A percentile compares a stretch with the other conserved stretches of the same genome.
Evolutionary conservation across 768 basidiomycete species (phyloP).

Genomic region (Auricularia heimuer): DNA sequence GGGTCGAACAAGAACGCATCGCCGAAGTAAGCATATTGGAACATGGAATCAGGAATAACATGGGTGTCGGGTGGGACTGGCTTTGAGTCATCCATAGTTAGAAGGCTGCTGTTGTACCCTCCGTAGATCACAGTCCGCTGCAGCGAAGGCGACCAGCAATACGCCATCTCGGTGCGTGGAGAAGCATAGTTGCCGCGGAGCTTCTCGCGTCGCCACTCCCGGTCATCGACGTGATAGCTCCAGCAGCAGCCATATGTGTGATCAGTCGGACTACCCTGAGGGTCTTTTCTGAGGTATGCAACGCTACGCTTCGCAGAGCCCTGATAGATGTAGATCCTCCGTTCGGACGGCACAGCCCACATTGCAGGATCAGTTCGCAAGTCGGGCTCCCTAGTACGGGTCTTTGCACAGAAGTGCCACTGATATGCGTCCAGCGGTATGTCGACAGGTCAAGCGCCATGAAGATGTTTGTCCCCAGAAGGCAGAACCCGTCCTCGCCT

Average conservation of each 20-base stretch:
- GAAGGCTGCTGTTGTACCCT: conserved; percentile 26
- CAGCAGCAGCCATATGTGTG: conserved; percentile 27
- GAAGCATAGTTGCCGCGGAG: conserved; percentile 25
- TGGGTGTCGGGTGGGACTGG: too few species aligned
- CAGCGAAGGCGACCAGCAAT: conserved; percentile 22
- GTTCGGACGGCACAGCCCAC: conserved; percentile 24
- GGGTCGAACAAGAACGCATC: conserved; percentile 30
- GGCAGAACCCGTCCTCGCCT: conserved; percentile 20
- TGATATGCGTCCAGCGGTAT: conserved; percentile 23
- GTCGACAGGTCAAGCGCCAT: conserved; percentile 28
- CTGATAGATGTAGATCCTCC: conserved; percentile 25
- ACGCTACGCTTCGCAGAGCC: conserved; percentile 27
- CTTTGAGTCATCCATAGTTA: conserved; percentile 6
- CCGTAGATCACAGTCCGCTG: conserved; percentile 30
- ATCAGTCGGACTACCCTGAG: conserved; percentile 12
- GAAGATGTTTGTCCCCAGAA: conserved; percentile 29
- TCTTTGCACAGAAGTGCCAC: conserved; percentile 9
- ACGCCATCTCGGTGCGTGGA: conserved; percentile 25
- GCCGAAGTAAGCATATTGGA: conserved; percentile 30
- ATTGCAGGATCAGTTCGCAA: conserved; percentile 25
- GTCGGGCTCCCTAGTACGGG: conserved; percentile 22
- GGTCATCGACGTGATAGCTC: conserved; percentile 24
- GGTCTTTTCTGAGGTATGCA: conserved; percentile 17
- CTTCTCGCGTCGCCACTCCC: conserved; percentile 25
- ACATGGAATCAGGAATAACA: conserved; percentile 7